Percentiles rank a stretch among this genome's conserved stretches.
Evolutionary conservation across 1,284 basidiomycete genomes (phyloP).

Genomic region (Caloboletus firmus): DNA sequence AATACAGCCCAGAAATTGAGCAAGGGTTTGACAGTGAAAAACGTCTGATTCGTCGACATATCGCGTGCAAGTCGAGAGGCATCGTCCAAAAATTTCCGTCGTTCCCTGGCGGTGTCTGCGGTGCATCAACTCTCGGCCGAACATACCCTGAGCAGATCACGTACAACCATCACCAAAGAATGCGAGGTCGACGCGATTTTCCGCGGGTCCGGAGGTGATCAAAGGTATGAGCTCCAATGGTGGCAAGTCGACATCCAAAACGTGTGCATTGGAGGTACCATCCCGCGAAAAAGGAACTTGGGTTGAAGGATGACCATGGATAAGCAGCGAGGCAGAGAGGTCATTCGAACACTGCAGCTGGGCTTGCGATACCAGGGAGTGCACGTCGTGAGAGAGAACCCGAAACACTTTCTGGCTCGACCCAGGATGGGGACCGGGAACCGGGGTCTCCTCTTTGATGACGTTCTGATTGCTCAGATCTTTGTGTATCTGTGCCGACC

Average conservation of each 20-base stretch:
- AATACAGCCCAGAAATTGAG: constrained; percentile 85
- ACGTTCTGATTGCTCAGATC: constrained; percentile 12
- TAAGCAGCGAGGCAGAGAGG: constrained; percentile 5
- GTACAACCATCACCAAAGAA: constrained; percentile 85
- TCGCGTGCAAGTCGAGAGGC: constrained; percentile 66
- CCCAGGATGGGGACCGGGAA: constrained; percentile 14
- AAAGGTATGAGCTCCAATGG: constrained; percentile 59
- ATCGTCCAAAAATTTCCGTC: constrained; percentile 68
- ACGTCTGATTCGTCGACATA: constrained; percentile 73
- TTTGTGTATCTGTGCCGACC: constrained; percentile 23
- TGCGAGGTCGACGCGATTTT: constrained; percentile 72
- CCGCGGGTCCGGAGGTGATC: constrained; percentile 57
- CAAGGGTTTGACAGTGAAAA: constrained; percentile 72
- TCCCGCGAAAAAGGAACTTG: constrained; percentile 18
- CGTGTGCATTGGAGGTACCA: background rate
- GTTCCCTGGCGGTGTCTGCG: constrained; percentile 61
- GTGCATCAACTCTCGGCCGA: background rate
- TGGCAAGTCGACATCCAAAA: constrained; percentile 32
- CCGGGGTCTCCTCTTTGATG: constrained; percentile 12
- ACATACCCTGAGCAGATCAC: constrained; percentile 30
- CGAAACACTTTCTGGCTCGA: constrained; percentile 17
- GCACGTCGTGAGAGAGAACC: constrained; percentile 22
- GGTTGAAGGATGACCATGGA: background rate
- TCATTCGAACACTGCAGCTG: constrained; percentile 31
- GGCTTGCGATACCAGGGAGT: constrained; percentile 18